phyloP scores from a whole-genome alignment of 441 rosid genomes.

The Erodium texanum region DNA sequence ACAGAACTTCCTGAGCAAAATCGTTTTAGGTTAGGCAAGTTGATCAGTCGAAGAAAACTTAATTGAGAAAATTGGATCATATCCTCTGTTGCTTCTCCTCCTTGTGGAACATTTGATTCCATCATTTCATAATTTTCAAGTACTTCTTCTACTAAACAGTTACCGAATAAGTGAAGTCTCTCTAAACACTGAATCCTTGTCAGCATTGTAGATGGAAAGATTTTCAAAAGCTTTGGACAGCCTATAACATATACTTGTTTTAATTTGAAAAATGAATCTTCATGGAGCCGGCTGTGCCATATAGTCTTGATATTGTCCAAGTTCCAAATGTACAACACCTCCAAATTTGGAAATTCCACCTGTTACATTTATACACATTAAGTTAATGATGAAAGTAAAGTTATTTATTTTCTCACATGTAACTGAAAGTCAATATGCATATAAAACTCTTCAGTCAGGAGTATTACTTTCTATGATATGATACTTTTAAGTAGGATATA shows the following conservation, averaged over 20 bases:
- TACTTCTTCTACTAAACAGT: conserved; percentile 7
- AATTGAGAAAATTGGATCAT: not conserved
- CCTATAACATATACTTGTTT: not conserved
- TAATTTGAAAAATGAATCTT: not conserved
- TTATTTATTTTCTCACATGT: too few species aligned
- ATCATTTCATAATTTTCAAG: not conserved
- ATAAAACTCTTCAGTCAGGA: too few species aligned
- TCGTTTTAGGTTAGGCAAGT: too few species aligned
- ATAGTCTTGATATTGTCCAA: not conserved
- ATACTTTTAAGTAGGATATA: too few species aligned
- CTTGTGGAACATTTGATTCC: not conserved
- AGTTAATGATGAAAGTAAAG: too few species aligned
- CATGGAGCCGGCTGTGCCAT: not conserved
- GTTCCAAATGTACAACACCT: not conserved
- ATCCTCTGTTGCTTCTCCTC: not conserved
- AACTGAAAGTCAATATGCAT: too few species aligned
- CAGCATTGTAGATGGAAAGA: conserved; percentile 10
- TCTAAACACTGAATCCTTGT: conserved; percentile 9
- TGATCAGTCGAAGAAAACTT: not conserved
- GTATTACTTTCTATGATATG: too few species aligned
- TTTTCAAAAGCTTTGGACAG: not conserved
- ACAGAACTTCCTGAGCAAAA: not conserved
- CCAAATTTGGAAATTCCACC: not conserved
- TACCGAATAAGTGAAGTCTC: not conserved
- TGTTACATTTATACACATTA: not conserved